Percentiles rank a stretch among this genome's conserved stretches.
phyloP scores from a whole-genome alignment of 768 basidiomycete genomes.

The Collybiopsis confluens region DNA sequence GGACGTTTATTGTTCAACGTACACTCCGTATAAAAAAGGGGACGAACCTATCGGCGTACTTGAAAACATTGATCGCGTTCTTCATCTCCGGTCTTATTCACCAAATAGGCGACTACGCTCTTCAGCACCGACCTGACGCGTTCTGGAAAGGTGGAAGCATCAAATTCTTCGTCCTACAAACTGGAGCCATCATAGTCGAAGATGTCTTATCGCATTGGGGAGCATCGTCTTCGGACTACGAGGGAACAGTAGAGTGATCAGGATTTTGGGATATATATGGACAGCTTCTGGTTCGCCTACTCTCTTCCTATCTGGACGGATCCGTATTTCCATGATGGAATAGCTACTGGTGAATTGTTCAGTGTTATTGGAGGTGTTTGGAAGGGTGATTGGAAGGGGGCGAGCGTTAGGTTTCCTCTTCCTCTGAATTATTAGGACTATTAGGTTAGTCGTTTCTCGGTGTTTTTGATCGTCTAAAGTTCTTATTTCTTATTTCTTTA shows the following conservation, averaged over 20 bases:
- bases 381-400: not conserved
- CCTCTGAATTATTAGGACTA: not conserved
- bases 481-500: too few relatives aligned
- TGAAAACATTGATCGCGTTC: not conserved
- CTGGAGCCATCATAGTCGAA: slow-evolving; percentile 32
- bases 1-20: not conserved
- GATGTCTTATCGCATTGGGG: slow-evolving; percentile 10
- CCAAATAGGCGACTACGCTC: not conserved
- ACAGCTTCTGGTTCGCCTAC: not conserved
- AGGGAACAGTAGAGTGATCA: not conserved
- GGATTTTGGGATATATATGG: not conserved
- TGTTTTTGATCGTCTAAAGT: too few relatives aligned
- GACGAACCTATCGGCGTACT: slow-evolving; percentile 2
- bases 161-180: slow-evolving; percentile 27
- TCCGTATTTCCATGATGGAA: slow-evolving; percentile 13
- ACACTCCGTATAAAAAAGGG: slow-evolving; percentile 7
- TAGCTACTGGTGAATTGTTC: not conserved
- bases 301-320: slow-evolving; percentile 19
- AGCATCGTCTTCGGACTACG: too few relatives aligned
- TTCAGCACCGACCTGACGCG: not conserved
- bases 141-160: slow-evolving; percentile 11
- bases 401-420: not conserved
- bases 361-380: not conserved
- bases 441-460: too few relatives aligned
- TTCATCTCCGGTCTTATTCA: not conserved